Conservation (phyloP, 257 asterid species). For the Solanum chaucha region DNA sequence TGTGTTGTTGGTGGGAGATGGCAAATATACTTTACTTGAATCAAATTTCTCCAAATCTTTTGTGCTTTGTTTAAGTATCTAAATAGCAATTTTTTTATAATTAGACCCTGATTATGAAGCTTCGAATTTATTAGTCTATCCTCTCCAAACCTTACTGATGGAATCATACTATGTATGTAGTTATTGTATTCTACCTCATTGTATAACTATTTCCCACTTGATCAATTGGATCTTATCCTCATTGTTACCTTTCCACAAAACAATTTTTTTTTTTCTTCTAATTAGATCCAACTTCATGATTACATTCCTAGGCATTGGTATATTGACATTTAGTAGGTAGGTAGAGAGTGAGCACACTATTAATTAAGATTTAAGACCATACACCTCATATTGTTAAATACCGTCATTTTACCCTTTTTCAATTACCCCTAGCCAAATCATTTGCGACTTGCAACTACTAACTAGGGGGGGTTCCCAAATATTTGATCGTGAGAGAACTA, state of each 20-base stretch:
- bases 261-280: background rate
- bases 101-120: background rate
- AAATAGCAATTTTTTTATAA: background rate
- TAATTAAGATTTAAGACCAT: background rate
- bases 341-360: background rate
- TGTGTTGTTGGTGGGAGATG: no score
- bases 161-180: background rate
- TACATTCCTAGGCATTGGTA: background rate
- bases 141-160: background rate
- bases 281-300: background rate
- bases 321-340: background rate
- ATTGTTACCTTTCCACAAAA: background rate
- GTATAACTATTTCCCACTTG: background rate
- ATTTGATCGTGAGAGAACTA: background rate
- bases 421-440: no score
- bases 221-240: background rate
- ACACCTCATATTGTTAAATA: background rate
- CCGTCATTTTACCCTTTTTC: no score
- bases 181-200: background rate
- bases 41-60: background rate
- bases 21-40: background rate
- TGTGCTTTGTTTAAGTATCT: background rate
- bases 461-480: background rate
- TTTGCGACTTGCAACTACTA: background rate
- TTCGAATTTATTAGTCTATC: background rate